phyloP scores from a whole-genome alignment of 129 eudicot species.

The Arctium lappa region DNA sequence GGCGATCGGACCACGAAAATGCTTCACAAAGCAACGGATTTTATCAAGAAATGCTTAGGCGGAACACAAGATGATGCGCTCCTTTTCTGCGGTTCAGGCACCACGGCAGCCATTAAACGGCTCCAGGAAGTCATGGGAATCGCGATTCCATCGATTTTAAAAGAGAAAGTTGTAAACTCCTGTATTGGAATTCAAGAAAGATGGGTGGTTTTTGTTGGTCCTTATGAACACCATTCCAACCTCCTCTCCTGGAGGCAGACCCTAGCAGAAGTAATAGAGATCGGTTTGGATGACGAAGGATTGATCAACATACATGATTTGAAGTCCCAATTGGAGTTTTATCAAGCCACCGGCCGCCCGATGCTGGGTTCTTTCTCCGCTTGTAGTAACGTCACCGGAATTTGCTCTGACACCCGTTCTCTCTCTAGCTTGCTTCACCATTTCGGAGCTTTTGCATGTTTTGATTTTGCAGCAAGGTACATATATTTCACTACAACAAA shows the following conservation, averaged over 20 bases:
- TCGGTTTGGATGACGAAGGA: conserved; percentile 53
- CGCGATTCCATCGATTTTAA: conserved; percentile 46
- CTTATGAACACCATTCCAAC: conserved; percentile 89
- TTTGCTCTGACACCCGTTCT: conserved; percentile 46
- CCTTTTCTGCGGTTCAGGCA: conserved; percentile 75
- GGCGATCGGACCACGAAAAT: conserved; percentile 53
- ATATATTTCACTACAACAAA: background rate
- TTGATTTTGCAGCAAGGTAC: conserved; percentile 87
- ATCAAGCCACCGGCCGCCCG: conserved; percentile 36
- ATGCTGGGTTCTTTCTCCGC: conserved; percentile 89
- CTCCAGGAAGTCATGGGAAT: conserved; percentile 87
- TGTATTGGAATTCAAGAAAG: conserved; percentile 44
- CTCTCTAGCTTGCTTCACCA: conserved; percentile 58
- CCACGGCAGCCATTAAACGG: conserved; percentile 74
- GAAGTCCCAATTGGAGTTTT: conserved; percentile 29
- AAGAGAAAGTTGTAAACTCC: conserved; percentile 38
- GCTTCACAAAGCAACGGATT: conserved; percentile 46
- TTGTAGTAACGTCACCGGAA: conserved; percentile 84
- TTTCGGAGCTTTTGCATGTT: conserved; percentile 73
- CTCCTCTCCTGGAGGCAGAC: conserved; percentile 77
- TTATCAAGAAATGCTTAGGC: conserved; percentile 68
- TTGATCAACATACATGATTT: conserved; percentile 48
- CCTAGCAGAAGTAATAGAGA: conserved; percentile 82
- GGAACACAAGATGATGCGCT: conserved; percentile 59
- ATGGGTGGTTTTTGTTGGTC: conserved; percentile 93